These are phyloP conservation scores for Euphrasia arctica DNA, from an alignment of 305 asterid species.

Conservation along the genomic window DNA sequence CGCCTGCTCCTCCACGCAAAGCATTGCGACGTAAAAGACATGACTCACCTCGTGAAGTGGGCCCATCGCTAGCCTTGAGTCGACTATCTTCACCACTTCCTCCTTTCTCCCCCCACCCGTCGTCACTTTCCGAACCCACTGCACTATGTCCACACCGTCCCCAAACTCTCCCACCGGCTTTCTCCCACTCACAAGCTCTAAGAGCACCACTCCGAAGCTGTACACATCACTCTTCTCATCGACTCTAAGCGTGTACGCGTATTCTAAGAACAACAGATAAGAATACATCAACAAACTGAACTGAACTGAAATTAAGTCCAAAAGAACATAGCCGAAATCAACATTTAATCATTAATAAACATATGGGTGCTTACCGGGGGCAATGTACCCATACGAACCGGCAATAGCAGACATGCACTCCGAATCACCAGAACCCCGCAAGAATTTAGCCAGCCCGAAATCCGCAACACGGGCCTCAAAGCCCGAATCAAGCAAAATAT, in stretches of 20 bases:
- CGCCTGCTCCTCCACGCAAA: slow-evolving; percentile 62
- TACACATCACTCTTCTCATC: slow-evolving; percentile 84
- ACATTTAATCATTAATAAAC: not conserved
- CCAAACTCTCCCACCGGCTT: slow-evolving; percentile 79
- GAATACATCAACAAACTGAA: too few relatives aligned
- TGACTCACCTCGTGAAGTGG: slow-evolving; percentile 68
- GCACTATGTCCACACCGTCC: slow-evolving; percentile 80
- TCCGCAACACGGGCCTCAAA: slow-evolving; percentile 87
- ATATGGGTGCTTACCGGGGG: slow-evolving; percentile 62
- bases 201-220: slow-evolving; percentile 73
- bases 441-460: slow-evolving; percentile 77
- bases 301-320: too few relatives aligned
- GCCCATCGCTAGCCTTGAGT: slow-evolving; percentile 43
- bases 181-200: slow-evolving; percentile 65
- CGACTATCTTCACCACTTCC: slow-evolving; percentile 42
- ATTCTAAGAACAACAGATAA: slow-evolving; percentile 41
- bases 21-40: slow-evolving; percentile 66
- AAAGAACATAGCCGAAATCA: not conserved
- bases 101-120: slow-evolving; percentile 48
- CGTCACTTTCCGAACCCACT: slow-evolving; percentile 55
- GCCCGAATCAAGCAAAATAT: not conserved
- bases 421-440: slow-evolving; percentile 63
- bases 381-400: slow-evolving; percentile 87
- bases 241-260: slow-evolving; percentile 67
- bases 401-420: slow-evolving; percentile 86